Conservation (phyloP, 192 early-diverging fungal genomes). For the Dissophora globulifera region DNA sequence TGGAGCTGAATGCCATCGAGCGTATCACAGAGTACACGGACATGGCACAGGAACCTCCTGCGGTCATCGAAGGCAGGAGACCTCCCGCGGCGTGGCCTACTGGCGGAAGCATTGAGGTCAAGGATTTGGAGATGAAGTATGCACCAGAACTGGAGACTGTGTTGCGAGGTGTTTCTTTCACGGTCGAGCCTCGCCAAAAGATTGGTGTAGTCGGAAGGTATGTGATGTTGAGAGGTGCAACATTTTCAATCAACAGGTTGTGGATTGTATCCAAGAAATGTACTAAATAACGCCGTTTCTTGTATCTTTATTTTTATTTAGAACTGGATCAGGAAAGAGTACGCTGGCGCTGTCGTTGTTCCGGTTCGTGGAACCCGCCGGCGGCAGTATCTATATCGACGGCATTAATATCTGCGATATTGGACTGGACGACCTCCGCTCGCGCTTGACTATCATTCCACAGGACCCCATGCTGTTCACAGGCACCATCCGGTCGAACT, state of each 20-base stretch:
- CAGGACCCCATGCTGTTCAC: conserved; percentile 77
- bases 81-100: conserved; percentile 71
- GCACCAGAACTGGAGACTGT: conserved; percentile 73
- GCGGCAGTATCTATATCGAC: conserved; percentile 78
- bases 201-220: conserved; percentile 86
- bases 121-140: conserved; percentile 75
- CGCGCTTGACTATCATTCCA: conserved; percentile 81
- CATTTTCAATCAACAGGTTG: too few species aligned
- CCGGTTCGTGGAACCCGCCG: conserved; percentile 79
- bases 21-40: conserved; percentile 82
- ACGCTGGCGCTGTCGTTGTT: conserved; percentile 80
- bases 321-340: conserved; percentile 88
- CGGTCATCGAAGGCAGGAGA: conserved; percentile 59
- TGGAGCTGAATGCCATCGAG: conserved; percentile 87
- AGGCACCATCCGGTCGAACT: conserved; percentile 81
- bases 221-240: too few species aligned
- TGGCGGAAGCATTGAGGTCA: conserved; percentile 70
- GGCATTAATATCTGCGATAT: conserved; percentile 74
- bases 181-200: conserved; percentile 65
- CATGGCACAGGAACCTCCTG: conserved; percentile 80
- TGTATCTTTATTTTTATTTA: conserved; percentile 13
- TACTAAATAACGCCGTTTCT: too few species aligned
- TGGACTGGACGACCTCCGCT: conserved; percentile 79
- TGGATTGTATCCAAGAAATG: too few species aligned
- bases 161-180: conserved; percentile 71